Percentiles rank a stretch among this genome's conserved stretches.
Conservation (phyloP, 257 asterid species). For the Voacanga thouarsii region DNA sequence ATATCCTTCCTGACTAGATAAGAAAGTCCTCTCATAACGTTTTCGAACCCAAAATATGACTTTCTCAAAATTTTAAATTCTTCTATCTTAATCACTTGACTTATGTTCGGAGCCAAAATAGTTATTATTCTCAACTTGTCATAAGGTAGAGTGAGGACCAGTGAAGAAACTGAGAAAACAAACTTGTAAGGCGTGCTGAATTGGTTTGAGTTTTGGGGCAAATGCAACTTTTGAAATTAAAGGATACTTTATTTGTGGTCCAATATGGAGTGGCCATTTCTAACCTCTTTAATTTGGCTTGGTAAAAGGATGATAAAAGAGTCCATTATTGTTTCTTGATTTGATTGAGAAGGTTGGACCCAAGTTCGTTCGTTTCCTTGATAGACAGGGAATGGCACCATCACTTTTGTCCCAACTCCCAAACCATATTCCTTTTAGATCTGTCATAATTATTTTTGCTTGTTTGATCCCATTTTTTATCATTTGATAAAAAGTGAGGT, state of each 20-base stretch:
- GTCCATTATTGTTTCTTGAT: neutral
- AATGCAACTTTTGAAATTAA: slow-evolving; percentile 10
- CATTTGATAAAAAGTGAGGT: no score
- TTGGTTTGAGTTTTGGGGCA: neutral
- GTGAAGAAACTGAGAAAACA: neutral
- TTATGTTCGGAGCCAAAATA: no score
- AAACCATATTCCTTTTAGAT: no score
- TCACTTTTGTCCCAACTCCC: neutral
- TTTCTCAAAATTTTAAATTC: neutral
- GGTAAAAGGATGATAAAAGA: neutral
- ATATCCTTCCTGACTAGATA: no score
- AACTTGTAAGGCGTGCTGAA: neutral
- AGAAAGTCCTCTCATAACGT: no score
- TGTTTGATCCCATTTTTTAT: no score
- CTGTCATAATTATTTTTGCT: no score
- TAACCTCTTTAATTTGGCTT: neutral
- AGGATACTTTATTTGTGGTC: neutral
- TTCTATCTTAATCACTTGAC: no score
- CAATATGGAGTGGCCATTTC: neutral
- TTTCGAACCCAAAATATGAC: no score
- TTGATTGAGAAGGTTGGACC: neutral
- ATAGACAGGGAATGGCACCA: neutral
- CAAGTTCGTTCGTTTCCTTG: neutral
- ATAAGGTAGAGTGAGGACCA: neutral
- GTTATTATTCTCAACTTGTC: neutral